Conservation (phyloP, 345 rosid species). For the Microcos paniculata region DNA sequence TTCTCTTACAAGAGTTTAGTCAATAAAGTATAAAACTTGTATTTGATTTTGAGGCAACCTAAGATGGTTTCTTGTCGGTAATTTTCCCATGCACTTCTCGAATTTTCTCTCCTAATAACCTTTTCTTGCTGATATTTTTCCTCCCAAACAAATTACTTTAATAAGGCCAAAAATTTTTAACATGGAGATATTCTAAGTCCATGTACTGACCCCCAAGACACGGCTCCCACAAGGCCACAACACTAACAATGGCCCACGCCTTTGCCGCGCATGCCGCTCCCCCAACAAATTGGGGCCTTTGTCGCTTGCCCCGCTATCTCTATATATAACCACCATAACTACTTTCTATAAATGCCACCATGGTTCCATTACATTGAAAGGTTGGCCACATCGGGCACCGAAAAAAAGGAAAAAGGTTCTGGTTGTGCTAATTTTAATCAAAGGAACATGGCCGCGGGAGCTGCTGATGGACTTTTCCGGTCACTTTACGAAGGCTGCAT, state of each 20-base stretch:
- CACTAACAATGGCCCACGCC: slow-evolving; percentile 1
- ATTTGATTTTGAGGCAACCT: neutral
- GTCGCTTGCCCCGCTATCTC: neutral
- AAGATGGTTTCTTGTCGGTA: slow-evolving; percentile 15
- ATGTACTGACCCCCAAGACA: slow-evolving; percentile 10
- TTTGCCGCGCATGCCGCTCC: neutral
- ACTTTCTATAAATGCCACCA: slow-evolving; percentile 2
- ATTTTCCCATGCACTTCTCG: no score
- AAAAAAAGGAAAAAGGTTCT: neutral
- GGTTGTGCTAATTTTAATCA: neutral
- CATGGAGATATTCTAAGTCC: neutral
- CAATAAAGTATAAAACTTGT: neutral
- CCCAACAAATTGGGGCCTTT: neutral
- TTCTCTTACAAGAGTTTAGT: neutral
- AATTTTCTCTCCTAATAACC: neutral
- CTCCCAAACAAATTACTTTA: neutral
- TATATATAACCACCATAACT: slow-evolving; percentile 6
- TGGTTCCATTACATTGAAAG: slow-evolving; percentile 1
- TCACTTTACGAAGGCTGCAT: slow-evolving; percentile 56
- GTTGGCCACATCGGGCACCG: neutral
- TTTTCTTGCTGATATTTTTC: neutral
- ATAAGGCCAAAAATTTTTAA: neutral
- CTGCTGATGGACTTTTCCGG: slow-evolving; percentile 57
- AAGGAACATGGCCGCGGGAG: slow-evolving; percentile 42
- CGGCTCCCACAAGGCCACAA: slow-evolving; percentile 19